phyloP scores from a whole-genome alignment of 2,329 filamentous ascomycete species.

The Paraphoma sp. region DNA sequence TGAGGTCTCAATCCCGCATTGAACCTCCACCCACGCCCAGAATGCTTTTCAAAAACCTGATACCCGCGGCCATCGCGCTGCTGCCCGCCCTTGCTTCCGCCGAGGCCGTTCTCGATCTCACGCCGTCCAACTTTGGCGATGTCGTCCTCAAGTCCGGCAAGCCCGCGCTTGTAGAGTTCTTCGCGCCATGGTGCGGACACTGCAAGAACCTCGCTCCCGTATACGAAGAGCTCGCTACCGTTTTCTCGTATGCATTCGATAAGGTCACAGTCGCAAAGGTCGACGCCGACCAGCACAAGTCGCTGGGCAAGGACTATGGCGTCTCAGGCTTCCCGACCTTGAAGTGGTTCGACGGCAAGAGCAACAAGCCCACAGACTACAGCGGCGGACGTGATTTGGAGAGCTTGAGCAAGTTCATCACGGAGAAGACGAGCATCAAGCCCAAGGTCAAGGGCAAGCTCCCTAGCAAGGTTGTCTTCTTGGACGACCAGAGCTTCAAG shows the following conservation, averaged over 20 bases:
- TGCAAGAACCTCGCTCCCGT: conserved; percentile 97
- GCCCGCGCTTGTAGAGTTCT: conserved; percentile 96
- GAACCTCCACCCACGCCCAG: conserved; percentile 23
- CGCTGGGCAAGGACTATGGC: conserved; percentile 83
- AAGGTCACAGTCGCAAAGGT: conserved; percentile 92
- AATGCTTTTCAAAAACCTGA: conserved; percentile 43
- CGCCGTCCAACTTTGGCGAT: conserved; percentile 88
- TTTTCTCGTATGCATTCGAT: conserved; percentile 75
- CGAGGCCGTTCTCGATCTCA: conserved; percentile 88
- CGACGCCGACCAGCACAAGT: conserved; percentile 88
- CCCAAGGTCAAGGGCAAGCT: conserved; percentile 75
- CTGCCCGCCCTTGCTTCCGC: conserved; percentile 59
- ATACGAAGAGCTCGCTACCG: conserved; percentile 85
- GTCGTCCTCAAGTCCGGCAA: conserved; percentile 90
- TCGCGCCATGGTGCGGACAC: conserved; percentile 98
- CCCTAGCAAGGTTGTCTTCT: conserved; percentile 77
- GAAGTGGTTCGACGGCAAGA: conserved; percentile 98
- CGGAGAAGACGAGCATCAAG: conserved; percentile 85
- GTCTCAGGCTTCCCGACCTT: conserved; percentile 95
- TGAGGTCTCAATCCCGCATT: conserved; percentile 23
- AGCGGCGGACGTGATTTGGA: conserved; percentile 87
- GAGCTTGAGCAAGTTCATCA: conserved; percentile 79
- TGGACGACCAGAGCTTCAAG: conserved; percentile 82
- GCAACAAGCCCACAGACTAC: conserved; percentile 83
- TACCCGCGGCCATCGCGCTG: conserved; percentile 42